A percentile compares a stretch with the other conserved stretches of the same genome.
phyloP scores from a whole-genome alignment of 192 early-diverging fungal species.

The Lunasporangiospora selenospora region DNA sequence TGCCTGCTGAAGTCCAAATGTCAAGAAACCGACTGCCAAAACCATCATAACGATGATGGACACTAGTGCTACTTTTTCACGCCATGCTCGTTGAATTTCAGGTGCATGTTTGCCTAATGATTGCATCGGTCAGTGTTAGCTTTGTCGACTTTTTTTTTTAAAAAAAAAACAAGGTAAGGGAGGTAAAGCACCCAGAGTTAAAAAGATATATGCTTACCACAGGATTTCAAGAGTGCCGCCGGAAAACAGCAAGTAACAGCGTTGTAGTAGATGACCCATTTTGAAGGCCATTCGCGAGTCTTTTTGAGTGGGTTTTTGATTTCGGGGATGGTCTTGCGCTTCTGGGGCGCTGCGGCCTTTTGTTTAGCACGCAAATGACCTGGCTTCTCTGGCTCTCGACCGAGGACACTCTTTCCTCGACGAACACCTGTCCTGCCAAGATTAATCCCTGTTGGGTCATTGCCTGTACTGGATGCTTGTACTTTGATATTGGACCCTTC shows the following conservation, averaged over 20 bases:
- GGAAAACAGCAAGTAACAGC: slow-evolving; percentile 54
- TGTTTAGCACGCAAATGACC: slow-evolving; percentile 39
- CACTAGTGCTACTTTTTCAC: slow-evolving; percentile 92
- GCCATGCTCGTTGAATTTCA: slow-evolving; percentile 80
- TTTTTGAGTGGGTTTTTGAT: slow-evolving; percentile 52
- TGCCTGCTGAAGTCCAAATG: slow-evolving; percentile 71
- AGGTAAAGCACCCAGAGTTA: slow-evolving; percentile 54
- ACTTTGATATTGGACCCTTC: slow-evolving; percentile 39
- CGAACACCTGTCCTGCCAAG: slow-evolving; percentile 17
- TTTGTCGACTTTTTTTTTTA: too few species aligned
- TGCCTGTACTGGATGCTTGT: slow-evolving; percentile 42
- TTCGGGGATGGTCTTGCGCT: slow-evolving; percentile 45
- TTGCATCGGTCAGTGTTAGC: not conserved
- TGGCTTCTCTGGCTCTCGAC: slow-evolving; percentile 47
- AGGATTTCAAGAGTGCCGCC: slow-evolving; percentile 22
- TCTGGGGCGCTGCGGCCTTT: slow-evolving; percentile 16
- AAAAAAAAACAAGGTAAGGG: slow-evolving; percentile 36
- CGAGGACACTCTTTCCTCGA: slow-evolving; percentile 34
- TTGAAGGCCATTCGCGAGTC: slow-evolving; percentile 40
- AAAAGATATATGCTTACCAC: slow-evolving; percentile 52
- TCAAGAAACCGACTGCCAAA: slow-evolving; percentile 79
- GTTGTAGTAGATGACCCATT: slow-evolving; percentile 55
- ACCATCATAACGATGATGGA: slow-evolving; percentile 80
- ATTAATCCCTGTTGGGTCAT: slow-evolving; percentile 22
- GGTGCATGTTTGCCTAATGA: slow-evolving; percentile 62